These are phyloP conservation scores for Penicillium sp. DNA, from an alignment of 2,329 filamentous ascomycete genomes.

Conservation along the genomic window DNA sequence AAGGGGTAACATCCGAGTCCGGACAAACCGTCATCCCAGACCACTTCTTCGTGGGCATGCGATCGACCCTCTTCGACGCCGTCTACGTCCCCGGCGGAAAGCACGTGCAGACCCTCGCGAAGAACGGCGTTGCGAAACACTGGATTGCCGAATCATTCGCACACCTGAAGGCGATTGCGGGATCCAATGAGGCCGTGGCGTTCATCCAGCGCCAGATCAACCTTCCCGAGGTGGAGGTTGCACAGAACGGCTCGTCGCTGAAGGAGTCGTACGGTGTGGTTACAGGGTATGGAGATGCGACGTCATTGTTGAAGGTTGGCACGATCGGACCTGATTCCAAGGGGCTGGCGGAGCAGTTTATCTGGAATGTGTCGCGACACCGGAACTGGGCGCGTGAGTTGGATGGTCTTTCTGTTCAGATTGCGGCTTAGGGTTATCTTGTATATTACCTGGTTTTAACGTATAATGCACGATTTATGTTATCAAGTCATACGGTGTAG, in stretches of 20 bases:
- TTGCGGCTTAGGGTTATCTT: conserved; percentile 63
- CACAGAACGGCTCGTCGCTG: conserved; percentile 17
- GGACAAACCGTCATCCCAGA: conserved; percentile 65
- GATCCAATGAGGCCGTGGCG: conserved; percentile 54
- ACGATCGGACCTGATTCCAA: conserved; percentile 65
- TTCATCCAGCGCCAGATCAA: conserved; percentile 34
- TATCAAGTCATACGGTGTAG: not conserved
- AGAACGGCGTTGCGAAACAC: conserved; percentile 72
- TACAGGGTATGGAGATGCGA: conserved; percentile 28
- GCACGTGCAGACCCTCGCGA: conserved; percentile 61
- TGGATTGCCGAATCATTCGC: conserved; percentile 81
- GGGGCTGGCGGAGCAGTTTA: conserved; percentile 70
- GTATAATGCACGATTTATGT: not conserved
- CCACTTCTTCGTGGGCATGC: conserved; percentile 77
- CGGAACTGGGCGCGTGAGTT: conserved; percentile 74
- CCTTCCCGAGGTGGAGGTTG: conserved; percentile 28
- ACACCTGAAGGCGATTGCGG: conserved; percentile 76
- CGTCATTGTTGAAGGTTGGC: conserved; percentile 36
- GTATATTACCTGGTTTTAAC: not conserved
- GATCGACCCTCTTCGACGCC: conserved; percentile 76
- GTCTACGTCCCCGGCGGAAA: conserved; percentile 74
- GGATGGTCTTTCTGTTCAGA: conserved; percentile 65
- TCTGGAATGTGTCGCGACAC: conserved; percentile 69
- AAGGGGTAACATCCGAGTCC: conserved; percentile 63
- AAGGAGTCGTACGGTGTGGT: conserved; percentile 39